Percentiles rank a stretch among this genome's conserved stretches.
phyloP scores from a whole-genome alignment of 805 yeast species.

The Myxozyma kluyveri region DNA sequence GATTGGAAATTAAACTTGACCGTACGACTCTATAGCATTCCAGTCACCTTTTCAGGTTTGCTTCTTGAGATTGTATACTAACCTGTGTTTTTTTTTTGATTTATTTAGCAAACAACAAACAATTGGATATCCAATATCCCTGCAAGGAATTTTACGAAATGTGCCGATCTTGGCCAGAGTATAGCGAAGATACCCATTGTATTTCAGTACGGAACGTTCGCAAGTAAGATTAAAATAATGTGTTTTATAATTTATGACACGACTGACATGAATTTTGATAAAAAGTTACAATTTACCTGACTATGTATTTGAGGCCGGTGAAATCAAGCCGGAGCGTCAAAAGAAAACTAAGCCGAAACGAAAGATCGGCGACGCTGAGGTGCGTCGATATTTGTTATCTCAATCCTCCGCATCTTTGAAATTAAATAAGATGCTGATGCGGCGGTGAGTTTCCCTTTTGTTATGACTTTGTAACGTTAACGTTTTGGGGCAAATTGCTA shows the following conservation, averaged over 20 bases:
- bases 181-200: constrained; percentile 56
- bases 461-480: not conserved
- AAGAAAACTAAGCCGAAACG: constrained; percentile 50
- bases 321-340: constrained; percentile 64
- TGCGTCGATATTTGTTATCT: constrained; percentile 5
- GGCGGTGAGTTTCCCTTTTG: not conserved
- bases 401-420: not conserved
- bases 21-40: constrained; percentile 16
- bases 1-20: constrained; percentile 56
- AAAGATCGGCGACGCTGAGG: constrained; percentile 20
- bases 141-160: constrained; percentile 83
- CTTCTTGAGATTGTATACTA: not conserved
- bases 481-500: not conserved
- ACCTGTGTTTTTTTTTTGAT: not conserved
- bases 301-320: constrained; percentile 80
- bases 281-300: constrained; percentile 69
- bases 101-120: constrained; percentile 28
- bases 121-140: constrained; percentile 79
- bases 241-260: not conserved
- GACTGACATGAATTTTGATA: not conserved
- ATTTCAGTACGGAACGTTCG: constrained; percentile 72
- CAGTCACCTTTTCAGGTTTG: too few relatives aligned
- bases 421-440: too few relatives aligned
- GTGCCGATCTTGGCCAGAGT: constrained; percentile 71
- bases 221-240: constrained; percentile 37